These are phyloP conservation scores for Punctularia strigosozonata DNA, from an alignment of 768 basidiomycete species.

Conservation along the genomic window DNA sequence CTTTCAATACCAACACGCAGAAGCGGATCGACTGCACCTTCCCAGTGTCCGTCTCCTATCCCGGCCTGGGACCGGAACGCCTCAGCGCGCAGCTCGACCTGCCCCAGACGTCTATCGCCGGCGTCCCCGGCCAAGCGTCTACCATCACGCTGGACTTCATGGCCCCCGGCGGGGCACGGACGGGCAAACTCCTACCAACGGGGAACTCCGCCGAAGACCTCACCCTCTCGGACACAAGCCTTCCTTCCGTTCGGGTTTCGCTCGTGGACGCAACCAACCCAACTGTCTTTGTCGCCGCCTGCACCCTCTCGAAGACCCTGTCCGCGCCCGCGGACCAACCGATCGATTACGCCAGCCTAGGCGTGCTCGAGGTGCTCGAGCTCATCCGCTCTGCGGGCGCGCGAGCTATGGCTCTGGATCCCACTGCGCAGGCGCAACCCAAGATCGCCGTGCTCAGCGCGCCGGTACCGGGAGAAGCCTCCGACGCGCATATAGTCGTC, in stretches of 20 bases:
- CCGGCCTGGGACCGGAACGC: too few species aligned
- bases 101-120: conserved; percentile 47
- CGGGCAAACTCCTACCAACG: conserved; percentile 60
- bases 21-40: conserved; percentile 64
- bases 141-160: conserved; percentile 57
- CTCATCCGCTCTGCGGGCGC: conserved; percentile 44
- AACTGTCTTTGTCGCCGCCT: conserved; percentile 44
- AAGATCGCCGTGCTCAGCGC: conserved; percentile 50
- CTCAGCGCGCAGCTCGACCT: conserved; percentile 30
- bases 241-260: conserved; percentile 27
- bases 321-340: conserved; percentile 14
- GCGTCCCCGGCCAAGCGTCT: conserved; percentile 56
- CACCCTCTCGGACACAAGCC: conserved; percentile 14
- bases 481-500: conserved; percentile 36
- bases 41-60: conserved; percentile 24
- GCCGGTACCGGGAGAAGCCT: conserved; percentile 17
- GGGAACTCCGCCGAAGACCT: conserved; percentile 36
- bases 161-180: conserved; percentile 54
- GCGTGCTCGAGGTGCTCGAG: conserved; percentile 29
- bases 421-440: conserved; percentile 51
- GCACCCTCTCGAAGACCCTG: conserved; percentile 29
- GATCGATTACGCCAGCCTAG: conserved; percentile 10
- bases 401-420: conserved; percentile 50
- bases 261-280: conserved; percentile 70
- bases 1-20: conserved; percentile 63